Percentiles rank a stretch among this genome's conserved stretches.
Evolutionary conservation across 257 asterid species (phyloP).

Genomic region (Petunia axillaris): DNA sequence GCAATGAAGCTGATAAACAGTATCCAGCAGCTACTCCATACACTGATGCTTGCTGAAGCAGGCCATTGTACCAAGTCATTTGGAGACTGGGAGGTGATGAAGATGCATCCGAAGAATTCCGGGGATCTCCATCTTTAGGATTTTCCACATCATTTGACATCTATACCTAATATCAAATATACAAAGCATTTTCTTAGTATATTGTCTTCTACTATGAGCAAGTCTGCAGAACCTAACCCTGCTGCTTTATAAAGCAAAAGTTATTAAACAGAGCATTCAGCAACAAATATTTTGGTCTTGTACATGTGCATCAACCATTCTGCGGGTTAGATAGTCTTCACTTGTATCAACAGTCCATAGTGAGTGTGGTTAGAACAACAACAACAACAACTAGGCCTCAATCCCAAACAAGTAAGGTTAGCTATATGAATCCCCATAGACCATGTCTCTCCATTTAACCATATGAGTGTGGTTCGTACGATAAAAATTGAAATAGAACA

Average conservation of each 20-base stretch:
- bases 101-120: constrained; percentile 34
- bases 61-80: constrained; percentile 50
- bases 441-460: no score
- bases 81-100: constrained; percentile 39
- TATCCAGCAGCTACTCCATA: constrained; percentile 96
- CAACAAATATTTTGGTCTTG: background rate
- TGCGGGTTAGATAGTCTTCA: no score
- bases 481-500: no score
- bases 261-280: background rate
- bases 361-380: no score
- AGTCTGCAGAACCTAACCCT: background rate
- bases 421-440: no score
- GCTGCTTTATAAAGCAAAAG: background rate
- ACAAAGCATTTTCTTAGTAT: background rate
- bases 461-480: no score
- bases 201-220: background rate
- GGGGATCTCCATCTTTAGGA: constrained; percentile 48
- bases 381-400: no score
- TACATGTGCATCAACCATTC: constrained; percentile 14
- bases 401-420: no score
- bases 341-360: no score
- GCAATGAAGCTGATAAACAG: constrained; percentile 83
- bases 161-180: constrained; percentile 36
- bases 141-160: constrained; percentile 84
- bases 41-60: constrained; percentile 71